Evolutionary conservation across 2,329 filamentous ascomycete species (phyloP).

Genomic region (Calonectria pteridis): DNA sequence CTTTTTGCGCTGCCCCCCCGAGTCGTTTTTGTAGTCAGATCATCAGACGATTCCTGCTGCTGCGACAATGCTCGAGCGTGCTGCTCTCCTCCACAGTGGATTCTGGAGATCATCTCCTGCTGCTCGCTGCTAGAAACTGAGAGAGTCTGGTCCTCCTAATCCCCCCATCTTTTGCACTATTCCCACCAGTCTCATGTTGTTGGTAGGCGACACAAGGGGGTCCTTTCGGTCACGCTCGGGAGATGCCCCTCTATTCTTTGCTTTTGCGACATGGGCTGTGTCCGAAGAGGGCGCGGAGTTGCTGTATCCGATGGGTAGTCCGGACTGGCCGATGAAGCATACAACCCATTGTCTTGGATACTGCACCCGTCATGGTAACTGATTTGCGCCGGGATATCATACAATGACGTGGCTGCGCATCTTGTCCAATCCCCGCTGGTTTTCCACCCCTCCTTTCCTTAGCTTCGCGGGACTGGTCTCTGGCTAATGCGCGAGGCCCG

Average conservation of each 20-base stretch:
- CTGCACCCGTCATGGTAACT: not conserved
- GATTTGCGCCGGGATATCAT: not conserved
- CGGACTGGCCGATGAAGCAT: not conserved
- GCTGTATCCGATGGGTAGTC: not conserved
- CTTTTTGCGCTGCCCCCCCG: not conserved
- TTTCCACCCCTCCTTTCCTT: not conserved
- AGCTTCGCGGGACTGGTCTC: not conserved
- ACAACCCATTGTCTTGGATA: not conserved
- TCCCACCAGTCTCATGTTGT: not conserved
- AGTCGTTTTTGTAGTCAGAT: not conserved
- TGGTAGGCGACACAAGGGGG: not conserved
- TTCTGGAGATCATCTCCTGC: not conserved
- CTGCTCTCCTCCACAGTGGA: not conserved
- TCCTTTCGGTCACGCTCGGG: not conserved
- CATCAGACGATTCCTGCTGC: not conserved
- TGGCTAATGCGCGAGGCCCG: not conserved
- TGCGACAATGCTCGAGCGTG: not conserved
- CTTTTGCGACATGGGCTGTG: not conserved
- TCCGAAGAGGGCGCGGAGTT: not conserved
- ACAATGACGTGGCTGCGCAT: not conserved
- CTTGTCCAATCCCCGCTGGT: not conserved
- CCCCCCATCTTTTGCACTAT: not conserved
- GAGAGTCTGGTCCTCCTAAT: too few relatives aligned
- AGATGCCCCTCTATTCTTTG: not conserved
- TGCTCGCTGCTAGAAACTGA: too few relatives aligned